phyloP scores from a whole-genome alignment of 2,329 filamentous ascomycete species.

The Pseudogymnoascus sp. region DNA sequence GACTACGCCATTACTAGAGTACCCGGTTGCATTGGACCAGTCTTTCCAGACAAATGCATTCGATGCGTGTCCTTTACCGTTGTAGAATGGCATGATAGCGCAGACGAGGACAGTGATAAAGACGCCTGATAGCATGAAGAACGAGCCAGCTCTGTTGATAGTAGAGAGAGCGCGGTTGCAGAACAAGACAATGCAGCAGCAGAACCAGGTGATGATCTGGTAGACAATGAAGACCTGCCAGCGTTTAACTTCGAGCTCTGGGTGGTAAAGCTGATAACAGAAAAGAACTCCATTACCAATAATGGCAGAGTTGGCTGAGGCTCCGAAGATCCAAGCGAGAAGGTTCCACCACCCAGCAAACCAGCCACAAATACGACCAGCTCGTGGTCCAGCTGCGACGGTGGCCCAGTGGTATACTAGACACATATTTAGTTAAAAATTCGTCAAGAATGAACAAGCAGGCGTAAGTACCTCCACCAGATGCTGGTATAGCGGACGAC shows the following conservation, averaged over 20 bases:
- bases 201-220: constrained; percentile 40
- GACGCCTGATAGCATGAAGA: constrained; percentile 45
- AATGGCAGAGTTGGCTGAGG: constrained; percentile 28
- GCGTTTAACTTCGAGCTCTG: constrained; percentile 36
- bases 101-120: constrained; percentile 49
- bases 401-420: constrained; percentile 46
- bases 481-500: constrained; percentile 36
- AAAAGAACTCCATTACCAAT: constrained; percentile 38
- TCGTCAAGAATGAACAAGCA: neutral
- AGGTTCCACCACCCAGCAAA: constrained; percentile 47
- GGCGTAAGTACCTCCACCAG: constrained; percentile 25
- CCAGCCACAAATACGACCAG: constrained; percentile 40
- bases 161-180: constrained; percentile 45
- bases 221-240: constrained; percentile 47
- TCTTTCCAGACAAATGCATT: constrained; percentile 38
- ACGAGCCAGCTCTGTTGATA: constrained; percentile 47
- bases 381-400: constrained; percentile 38
- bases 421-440: neutral
- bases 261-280: constrained; percentile 43
- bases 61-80: constrained; percentile 35
- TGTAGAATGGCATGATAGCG: constrained; percentile 44
- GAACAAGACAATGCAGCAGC: constrained; percentile 42
- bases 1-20: constrained; percentile 44
- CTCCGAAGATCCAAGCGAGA: constrained; percentile 42
- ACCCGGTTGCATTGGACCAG: constrained; percentile 39